A percentile compares a stretch with the other conserved stretches of the same genome.
These are phyloP conservation scores for Bonia amplexicaulis DNA, from an alignment of 176 grass and related monocot species.

Conservation along the genomic window DNA sequence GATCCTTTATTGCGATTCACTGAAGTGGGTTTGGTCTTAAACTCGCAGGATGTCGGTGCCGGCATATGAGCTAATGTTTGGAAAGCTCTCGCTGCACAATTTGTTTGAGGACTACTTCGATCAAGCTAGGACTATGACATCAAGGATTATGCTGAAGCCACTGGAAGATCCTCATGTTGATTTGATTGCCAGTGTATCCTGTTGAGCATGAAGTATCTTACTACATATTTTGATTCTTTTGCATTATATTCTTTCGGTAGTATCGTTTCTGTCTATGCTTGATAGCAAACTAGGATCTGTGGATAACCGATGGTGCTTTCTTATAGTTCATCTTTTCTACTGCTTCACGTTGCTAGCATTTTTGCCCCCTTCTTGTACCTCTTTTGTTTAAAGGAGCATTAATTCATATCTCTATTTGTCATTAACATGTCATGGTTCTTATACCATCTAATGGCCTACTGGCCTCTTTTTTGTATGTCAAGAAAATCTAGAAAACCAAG, in stretches of 20 bases:
- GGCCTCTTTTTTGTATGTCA: background rate
- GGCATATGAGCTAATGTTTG: constrained; percentile 87
- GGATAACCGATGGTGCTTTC: background rate
- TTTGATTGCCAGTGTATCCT: constrained; percentile 85
- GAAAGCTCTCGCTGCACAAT: constrained; percentile 57
- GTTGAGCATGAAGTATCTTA: background rate
- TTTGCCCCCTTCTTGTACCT: background rate
- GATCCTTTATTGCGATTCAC: background rate
- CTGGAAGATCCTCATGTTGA: constrained; percentile 80
- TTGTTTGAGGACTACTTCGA: constrained; percentile 95
- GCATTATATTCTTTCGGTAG: background rate
- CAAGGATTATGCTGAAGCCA: constrained; percentile 73
- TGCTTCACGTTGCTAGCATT: background rate
- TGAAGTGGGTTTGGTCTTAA: background rate
- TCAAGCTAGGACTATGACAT: constrained; percentile 48
- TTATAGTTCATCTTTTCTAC: background rate
- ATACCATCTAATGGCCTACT: background rate
- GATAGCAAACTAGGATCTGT: background rate
- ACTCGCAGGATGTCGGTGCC: constrained; percentile 68
- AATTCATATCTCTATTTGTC: background rate
- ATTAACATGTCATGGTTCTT: background rate
- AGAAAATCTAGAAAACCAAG: background rate
- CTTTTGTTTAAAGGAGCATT: background rate
- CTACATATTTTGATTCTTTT: background rate
- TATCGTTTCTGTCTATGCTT: background rate